phyloP scores from a whole-genome alignment of 176 grass and related monocot genomes.

The Pontederia paniculata region DNA sequence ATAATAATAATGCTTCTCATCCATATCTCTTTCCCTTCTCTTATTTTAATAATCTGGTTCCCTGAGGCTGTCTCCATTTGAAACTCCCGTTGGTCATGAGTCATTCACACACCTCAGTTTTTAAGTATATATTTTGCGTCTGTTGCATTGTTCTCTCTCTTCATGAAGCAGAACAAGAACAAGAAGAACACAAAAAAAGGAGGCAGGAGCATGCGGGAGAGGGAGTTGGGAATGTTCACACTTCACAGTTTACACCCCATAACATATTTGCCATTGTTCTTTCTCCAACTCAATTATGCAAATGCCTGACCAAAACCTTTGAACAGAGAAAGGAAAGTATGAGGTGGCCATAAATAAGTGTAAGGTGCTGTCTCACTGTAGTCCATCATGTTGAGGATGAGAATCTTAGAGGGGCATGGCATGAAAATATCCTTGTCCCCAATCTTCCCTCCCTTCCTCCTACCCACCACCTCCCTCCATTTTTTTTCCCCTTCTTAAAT shows the following conservation, averaged over 20 bases:
- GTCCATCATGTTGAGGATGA: conserved; percentile 12
- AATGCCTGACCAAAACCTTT: not conserved
- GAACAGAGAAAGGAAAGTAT: not conserved
- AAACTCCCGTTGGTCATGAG: conserved; percentile 17
- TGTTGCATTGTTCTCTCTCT: not conserved
- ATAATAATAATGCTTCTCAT: not conserved
- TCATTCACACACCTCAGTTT: not conserved
- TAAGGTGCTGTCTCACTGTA: conserved; percentile 13
- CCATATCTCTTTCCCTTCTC: not conserved
- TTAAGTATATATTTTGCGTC: conserved; percentile 14
- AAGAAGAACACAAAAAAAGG: not conserved
- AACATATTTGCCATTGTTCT: too few species aligned
- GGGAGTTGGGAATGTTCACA: conserved; percentile 20
- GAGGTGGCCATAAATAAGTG: conserved; percentile 5
- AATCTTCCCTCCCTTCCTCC: not conserved
- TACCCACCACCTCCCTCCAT: not conserved
- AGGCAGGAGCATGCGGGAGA: too few species aligned
- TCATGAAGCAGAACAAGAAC: conserved; percentile 9
- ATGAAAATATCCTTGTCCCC: conserved; percentile 17
- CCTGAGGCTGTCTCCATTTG: conserved; percentile 13
- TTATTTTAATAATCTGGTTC: not conserved
- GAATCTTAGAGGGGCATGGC: conserved; percentile 15
- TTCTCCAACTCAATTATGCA: not conserved
- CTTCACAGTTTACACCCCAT: not conserved
- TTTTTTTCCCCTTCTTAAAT: not conserved